Evolutionary conservation across 148 eudicot species (phyloP), one percentile per base, ranked within the genome.

Genomic region (Persicaria tinctoria): DNA sequence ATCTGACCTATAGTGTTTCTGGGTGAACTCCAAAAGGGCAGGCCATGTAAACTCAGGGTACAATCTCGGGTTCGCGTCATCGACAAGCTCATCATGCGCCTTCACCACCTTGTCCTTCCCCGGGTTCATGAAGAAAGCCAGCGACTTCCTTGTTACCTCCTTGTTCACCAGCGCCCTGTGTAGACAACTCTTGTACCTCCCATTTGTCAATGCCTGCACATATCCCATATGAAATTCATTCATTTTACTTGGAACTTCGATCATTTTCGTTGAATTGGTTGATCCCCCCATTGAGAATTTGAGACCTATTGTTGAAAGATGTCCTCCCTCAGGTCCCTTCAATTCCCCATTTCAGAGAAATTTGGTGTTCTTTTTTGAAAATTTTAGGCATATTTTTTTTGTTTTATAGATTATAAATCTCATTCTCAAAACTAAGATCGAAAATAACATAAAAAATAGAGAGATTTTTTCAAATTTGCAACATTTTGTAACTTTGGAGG

Each of bases 11-110:
- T 89, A 87, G 63, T 89, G 93, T 72, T 80, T 89, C 79, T 87
- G 89, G 0, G 91, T 89, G 27, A 87, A 89, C 44, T 89, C 91
- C 9, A 87, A 86, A 10, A 89, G 80, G 50, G 50, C 73, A 5
- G 88, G 80, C 93, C 93, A 89, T 51, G 84, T 89, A 70, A 89
- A 90, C 77, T 87, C 89, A 1, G 94, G 94, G 70, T 86, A 90
- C 27, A 66, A 64, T 75, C 91, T 80, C 3, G 84, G 85, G 74
- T 86, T 78, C 2, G 78, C 77, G 8, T 68, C 56, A 74, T 84
- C 68, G 75, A 90, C 83, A 62, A 90, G 55, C 56, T 87, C 84
- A 41, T 23, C 50, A 47, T 91, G 94, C 62, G 94, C 89, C 41
- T 80, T 80, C 76, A 87, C 91, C 82, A 90, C 79, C 77, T 83